Evolutionary conservation across 192 early-diverging fungal genomes (phyloP).

Genomic region (Mortierella antarctica): DNA sequence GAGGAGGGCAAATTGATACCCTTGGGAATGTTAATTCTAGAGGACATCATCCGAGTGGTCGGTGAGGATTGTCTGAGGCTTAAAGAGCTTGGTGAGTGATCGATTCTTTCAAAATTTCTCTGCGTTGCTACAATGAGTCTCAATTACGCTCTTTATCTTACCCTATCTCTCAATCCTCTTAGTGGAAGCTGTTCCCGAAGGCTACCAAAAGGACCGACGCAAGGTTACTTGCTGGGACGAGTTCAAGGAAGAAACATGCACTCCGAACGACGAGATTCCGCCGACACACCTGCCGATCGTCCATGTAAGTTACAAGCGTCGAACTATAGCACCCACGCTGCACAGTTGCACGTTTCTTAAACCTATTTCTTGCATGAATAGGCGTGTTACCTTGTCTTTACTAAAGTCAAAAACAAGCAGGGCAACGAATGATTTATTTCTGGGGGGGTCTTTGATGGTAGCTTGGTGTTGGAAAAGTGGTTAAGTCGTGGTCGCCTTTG

Average conservation of each 20-base stretch:
- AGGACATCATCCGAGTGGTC: slow-evolving; percentile 75
- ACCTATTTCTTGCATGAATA: slow-evolving; percentile 15
- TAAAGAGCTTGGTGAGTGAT: slow-evolving; percentile 60
- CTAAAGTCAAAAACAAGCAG: slow-evolving; percentile 45
- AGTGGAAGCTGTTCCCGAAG: slow-evolving; percentile 75
- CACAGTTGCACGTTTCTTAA: not conserved
- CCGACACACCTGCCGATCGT: slow-evolving; percentile 65
- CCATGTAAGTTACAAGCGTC: slow-evolving; percentile 57
- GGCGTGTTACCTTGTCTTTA: slow-evolving; percentile 61
- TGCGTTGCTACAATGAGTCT: no score
- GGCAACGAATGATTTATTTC: not conserved
- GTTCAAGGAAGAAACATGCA: slow-evolving; percentile 50
- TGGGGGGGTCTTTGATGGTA: no score
- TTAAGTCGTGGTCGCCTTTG: not conserved
- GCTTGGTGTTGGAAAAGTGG: not conserved
- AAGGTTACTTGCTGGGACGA: slow-evolving; percentile 41
- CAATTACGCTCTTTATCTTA: not conserved
- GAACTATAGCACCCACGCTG: not conserved
- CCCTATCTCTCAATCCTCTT: slow-evolving; percentile 14
- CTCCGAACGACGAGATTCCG: slow-evolving; percentile 44
- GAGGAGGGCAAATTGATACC: slow-evolving; percentile 77
- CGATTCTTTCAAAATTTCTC: not conserved
- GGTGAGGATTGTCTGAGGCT: slow-evolving; percentile 61
- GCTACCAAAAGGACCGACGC: slow-evolving; percentile 67
- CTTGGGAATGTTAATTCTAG: slow-evolving; percentile 76